Conservation (phyloP, 768 basidiomycete species). For the Xerocomellus intermedius region DNA sequence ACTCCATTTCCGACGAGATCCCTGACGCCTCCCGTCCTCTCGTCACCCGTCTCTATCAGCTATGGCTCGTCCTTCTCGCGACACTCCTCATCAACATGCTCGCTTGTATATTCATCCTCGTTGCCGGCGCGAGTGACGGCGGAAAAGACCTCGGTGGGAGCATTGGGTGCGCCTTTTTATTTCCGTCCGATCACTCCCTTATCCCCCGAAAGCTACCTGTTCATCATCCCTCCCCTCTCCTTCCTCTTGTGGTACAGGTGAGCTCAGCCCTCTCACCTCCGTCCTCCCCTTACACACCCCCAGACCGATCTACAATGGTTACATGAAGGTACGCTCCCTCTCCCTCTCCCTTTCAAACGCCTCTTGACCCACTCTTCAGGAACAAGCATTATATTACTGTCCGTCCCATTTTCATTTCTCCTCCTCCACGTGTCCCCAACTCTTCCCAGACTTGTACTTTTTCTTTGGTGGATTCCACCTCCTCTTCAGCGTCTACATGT, state of each 20-base stretch:
- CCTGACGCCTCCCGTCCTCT: constrained; percentile 76
- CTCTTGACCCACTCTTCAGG: constrained; percentile 46
- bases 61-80: constrained; percentile 87
- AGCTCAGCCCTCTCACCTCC: constrained; percentile 28
- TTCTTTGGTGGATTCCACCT: constrained; percentile 96
- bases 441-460: constrained; percentile 82
- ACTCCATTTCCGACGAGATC: constrained; percentile 89
- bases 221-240: constrained; percentile 73
- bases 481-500: constrained; percentile 91
- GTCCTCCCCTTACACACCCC: constrained; percentile 9
- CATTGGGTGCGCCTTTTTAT: constrained; percentile 58
- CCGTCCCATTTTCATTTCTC: constrained; percentile 34
- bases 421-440: constrained; percentile 4
- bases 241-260: constrained; percentile 97
- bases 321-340: constrained; percentile 74
- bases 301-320: constrained; percentile 95
- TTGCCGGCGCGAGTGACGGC: constrained; percentile 72
- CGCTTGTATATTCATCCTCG: constrained; percentile 82
- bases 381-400: constrained; percentile 94
- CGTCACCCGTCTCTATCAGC: constrained; percentile 83
- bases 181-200: constrained; percentile 21
- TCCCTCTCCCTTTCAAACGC: constrained; percentile 23
- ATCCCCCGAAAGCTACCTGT: constrained; percentile 56
- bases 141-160: constrained; percentile 79
- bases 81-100: constrained; percentile 89